Percentiles rank a stretch among this genome's conserved stretches.
phyloP scores from a whole-genome alignment of 2,329 filamentous ascomycete species.

The Penicillium aurantiogriseum region DNA sequence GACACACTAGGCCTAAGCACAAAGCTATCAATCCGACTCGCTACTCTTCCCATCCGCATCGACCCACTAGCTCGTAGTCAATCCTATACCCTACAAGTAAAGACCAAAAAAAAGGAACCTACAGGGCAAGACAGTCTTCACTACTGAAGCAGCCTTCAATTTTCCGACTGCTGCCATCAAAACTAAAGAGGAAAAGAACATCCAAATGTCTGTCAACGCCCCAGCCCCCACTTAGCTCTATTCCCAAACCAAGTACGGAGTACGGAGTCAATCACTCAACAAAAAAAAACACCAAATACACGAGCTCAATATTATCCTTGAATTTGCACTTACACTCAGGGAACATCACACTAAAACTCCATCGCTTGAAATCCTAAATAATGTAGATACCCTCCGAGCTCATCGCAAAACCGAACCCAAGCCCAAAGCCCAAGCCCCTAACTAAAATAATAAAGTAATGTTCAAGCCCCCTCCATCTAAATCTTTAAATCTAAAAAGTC shows the following conservation, averaged over 20 bases:
- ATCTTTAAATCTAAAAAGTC: no score
- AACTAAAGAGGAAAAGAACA: not conserved
- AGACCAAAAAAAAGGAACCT: not conserved
- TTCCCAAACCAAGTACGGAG: not conserved
- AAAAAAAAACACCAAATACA: no score
- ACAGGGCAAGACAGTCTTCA: not conserved
- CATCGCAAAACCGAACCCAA: not conserved
- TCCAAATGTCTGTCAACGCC: no score
- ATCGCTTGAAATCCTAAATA: not conserved
- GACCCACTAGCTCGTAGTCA: not conserved
- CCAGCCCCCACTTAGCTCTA: no score
- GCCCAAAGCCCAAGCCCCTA: not conserved
- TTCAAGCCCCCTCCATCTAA: not conserved
- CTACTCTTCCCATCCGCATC: not conserved
- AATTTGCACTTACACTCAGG: not conserved
- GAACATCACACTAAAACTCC: not conserved
- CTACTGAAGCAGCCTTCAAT: not conserved
- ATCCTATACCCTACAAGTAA: not conserved
- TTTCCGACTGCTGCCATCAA: not conserved
- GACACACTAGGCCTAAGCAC: not conserved
- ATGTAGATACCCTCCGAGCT: not conserved
- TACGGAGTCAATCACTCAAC: not conserved
- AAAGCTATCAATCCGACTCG: not conserved
- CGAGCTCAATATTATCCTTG: no score
- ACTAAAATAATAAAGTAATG: not conserved